phyloP scores from a whole-genome alignment of 345 rosid genomes.

The Gossypium arboreum region DNA sequence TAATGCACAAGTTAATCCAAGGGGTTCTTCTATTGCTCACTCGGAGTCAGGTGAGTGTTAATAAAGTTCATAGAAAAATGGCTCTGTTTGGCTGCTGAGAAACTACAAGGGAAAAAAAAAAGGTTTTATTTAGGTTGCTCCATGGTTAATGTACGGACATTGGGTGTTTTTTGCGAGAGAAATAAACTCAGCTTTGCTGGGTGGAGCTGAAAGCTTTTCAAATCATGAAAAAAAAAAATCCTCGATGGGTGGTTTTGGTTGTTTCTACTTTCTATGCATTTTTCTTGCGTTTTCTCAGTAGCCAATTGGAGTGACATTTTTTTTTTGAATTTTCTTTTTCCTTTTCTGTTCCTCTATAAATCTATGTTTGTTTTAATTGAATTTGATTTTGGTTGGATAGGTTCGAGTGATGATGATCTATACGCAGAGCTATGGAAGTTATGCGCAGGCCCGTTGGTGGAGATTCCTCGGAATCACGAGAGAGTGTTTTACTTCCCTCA shows the following conservation, averaged over 20 bases:
- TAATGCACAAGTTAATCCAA: slow-evolving; percentile 34
- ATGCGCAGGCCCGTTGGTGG: slow-evolving; percentile 76
- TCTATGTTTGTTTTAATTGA: not conserved
- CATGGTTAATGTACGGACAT: not conserved
- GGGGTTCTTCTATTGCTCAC: slow-evolving; percentile 28
- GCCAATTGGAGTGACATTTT: slow-evolving; percentile 13
- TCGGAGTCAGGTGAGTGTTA: slow-evolving; percentile 35
- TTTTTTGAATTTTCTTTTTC: not conserved
- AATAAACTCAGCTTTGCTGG: not conserved
- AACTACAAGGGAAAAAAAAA: not conserved
- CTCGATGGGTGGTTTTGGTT: not conserved
- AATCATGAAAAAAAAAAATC: slow-evolving; percentile 10
- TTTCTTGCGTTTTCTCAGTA: slow-evolving; percentile 20
- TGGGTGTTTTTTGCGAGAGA: not conserved
- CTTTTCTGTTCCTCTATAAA: not conserved
- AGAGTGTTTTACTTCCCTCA: slow-evolving; percentile 74
- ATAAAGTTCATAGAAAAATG: not conserved
- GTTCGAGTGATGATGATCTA: slow-evolving; percentile 39
- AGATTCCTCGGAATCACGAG: slow-evolving; percentile 50
- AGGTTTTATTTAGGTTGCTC: slow-evolving; percentile 7
- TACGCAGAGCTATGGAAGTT: slow-evolving; percentile 76
- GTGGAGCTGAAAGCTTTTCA: not conserved
- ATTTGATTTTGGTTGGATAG: slow-evolving; percentile 21
- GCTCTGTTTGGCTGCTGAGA: slow-evolving; percentile 24
- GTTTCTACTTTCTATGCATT: not conserved